Percentiles rank a stretch among this genome's conserved stretches.
phyloP scores from a whole-genome alignment of 2,329 filamentous ascomycete species.

The Pyrenophora teres region DNA sequence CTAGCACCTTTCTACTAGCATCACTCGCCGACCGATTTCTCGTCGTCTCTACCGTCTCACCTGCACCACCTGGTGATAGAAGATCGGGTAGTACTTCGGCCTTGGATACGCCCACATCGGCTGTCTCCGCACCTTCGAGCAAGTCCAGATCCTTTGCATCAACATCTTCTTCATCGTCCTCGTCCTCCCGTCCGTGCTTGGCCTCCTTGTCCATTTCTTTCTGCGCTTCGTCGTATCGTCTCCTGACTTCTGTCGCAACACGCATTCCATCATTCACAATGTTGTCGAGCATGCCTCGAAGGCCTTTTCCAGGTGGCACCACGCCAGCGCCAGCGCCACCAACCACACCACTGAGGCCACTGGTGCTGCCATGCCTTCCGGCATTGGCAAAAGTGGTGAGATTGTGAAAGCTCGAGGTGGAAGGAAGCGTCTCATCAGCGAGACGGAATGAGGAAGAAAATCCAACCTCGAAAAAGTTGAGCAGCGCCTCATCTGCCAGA shows the following conservation, averaged over 20 bases:
- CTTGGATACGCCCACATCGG: constrained; percentile 46
- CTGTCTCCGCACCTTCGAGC: constrained; percentile 57
- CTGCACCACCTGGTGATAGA: constrained; percentile 23
- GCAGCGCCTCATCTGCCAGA: constrained; percentile 89
- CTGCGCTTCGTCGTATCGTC: constrained; percentile 94
- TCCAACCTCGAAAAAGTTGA: constrained; percentile 96
- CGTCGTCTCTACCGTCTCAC: constrained; percentile 33
- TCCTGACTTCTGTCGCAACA: constrained; percentile 87
- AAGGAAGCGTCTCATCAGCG: constrained; percentile 64
- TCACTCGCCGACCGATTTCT: constrained; percentile 41
- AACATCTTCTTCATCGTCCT: constrained; percentile 68
- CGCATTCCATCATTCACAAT: constrained; percentile 98
- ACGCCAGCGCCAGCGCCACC: constrained; percentile 56
- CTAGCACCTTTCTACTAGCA: constrained; percentile 43
- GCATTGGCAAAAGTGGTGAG: constrained; percentile 85
- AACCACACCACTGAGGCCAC: constrained; percentile 51
- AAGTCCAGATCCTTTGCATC: constrained; percentile 51
- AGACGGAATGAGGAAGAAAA: constrained; percentile 93
- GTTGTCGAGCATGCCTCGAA: constrained; percentile 92
- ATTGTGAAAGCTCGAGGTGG: constrained; percentile 64
- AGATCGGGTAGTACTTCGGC: constrained; percentile 23
- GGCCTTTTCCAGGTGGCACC: constrained; percentile 69
- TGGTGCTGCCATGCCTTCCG: constrained; percentile 51
- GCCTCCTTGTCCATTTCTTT: constrained; percentile 84
- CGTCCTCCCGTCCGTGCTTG: constrained; percentile 58